Evolutionary conservation across 1,284 basidiomycete genomes (phyloP), one percentile per base, ranked within the genome.

Genomic region (Leccinum angustisporum): DNA sequence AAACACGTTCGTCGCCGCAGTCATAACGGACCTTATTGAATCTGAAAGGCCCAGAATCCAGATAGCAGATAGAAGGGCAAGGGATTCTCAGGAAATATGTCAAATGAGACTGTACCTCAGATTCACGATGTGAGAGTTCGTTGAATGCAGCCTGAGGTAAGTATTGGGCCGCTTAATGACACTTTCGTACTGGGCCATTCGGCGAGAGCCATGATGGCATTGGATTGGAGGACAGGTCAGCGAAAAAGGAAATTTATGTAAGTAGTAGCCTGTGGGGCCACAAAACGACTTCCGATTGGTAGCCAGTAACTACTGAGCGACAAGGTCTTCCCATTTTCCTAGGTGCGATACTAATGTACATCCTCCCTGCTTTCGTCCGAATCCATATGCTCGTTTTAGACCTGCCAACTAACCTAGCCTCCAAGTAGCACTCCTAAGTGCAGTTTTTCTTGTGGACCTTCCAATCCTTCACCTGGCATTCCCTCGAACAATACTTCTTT

Each of bases 401-500:
- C 21, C 21, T 48, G 18, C n/a, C 18, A 25, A 18, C 46, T 6
- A 48, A 25, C n/a, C 36, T 8, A 38, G 14, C 36, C 36, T 16
- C 14, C 0, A 16, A 16, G 14, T 8, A 27, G 50, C 8, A 30
- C 13, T 31, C 11, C 53, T 54, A 54, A 54, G 33, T 18, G 8
- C 74, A 75, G 31, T 27, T 31, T 40, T 59, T 66, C 65, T 79
- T 78, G 63, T 81, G 82, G 16, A 30, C 60, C 55, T 77, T 79
- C 82, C 82, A 84, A 59, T 83, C 74, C 69, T 6, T 67, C 58
- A 72, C 78, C 63, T 84, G 82, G 56, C 82, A 83, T 7, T 66
- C 73, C 58, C 59, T 66, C 7, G 78, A 80, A 63, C 81, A 83
- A 58, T 82, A 83, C 53, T 64, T 72, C 33, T 66, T 73, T 13